Evolutionary conservation across 352 stramenopile genomes (phyloP).

Genomic region (Pythium inflatum): DNA sequence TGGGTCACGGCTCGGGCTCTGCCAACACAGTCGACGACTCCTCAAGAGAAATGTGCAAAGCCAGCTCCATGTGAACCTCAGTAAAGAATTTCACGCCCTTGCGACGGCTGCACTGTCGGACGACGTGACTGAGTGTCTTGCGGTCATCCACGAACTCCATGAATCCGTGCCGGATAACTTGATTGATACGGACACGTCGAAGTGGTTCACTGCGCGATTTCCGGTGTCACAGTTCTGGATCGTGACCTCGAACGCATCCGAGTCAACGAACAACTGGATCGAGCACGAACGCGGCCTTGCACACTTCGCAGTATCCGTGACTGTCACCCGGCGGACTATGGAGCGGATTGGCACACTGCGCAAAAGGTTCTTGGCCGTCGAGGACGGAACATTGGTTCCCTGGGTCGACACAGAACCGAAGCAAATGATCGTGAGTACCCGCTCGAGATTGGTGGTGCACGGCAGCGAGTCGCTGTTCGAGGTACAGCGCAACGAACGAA

Average conservation of each 20-base stretch:
- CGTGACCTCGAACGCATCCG: neutral
- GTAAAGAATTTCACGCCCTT: too few species aligned
- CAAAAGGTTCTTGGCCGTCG: neutral
- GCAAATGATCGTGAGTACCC: neutral
- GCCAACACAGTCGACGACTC: neutral
- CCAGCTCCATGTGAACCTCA: neutral
- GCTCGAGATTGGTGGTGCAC: neutral
- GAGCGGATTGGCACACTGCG: neutral
- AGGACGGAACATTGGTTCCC: neutral
- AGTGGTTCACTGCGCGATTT: neutral
- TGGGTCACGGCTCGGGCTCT: too few species aligned
- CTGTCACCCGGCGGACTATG: slow-evolving; percentile 10
- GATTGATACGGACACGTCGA: neutral
- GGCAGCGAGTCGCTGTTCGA: neutral
- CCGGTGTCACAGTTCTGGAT: neutral
- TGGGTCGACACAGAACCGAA: slow-evolving; percentile 2
- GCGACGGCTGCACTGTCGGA: neutral
- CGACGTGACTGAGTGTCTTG: neutral
- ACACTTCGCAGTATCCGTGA: slow-evolving; percentile 6
- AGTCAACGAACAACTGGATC: slow-evolving; percentile 19
- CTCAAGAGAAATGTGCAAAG: neutral
- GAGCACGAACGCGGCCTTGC: neutral
- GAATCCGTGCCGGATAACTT: neutral
- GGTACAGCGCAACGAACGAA: neutral
- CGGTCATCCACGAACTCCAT: neutral